A percentile compares a stretch with the other conserved stretches of the same genome.
Evolutionary conservation across 2,329 filamentous ascomycete genomes (phyloP).

Genomic region (Mycocentrospora acerina): DNA sequence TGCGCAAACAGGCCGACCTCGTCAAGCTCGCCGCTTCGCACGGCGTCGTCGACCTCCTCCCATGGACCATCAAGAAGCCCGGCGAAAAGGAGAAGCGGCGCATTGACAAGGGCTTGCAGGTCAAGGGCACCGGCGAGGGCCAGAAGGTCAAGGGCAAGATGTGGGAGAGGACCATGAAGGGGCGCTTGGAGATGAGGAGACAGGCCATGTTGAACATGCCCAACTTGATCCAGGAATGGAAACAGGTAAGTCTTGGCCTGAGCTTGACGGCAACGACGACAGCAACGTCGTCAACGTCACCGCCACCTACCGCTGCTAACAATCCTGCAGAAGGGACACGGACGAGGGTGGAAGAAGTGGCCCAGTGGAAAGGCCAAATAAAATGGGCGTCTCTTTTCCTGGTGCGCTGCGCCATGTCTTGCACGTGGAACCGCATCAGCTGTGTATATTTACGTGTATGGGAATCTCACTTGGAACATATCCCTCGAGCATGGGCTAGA

Average conservation of each 20-base stretch:
- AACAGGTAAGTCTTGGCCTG: constrained; percentile 77
- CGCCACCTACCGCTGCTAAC: no score
- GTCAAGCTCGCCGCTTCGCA: constrained; percentile 80
- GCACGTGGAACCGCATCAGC: background rate
- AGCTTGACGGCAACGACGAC: no score
- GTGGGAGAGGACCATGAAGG: constrained; percentile 84
- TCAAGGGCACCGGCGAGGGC: constrained; percentile 91
- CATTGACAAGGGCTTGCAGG: constrained; percentile 75
- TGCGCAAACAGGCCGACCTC: constrained; percentile 86
- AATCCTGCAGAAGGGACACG: constrained; percentile 62
- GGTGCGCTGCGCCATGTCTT: no score
- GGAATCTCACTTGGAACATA: no score
- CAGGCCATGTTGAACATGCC: constrained; percentile 96
- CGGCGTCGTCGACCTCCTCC: constrained; percentile 79
- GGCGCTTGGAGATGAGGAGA: constrained; percentile 82
- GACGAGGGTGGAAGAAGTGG: constrained; percentile 74
- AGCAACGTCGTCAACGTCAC: no score
- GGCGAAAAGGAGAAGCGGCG: constrained; percentile 69
- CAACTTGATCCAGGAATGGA: constrained; percentile 87
- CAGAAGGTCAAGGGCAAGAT: constrained; percentile 93
- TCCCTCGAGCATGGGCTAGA: no score
- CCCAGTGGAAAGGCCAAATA: constrained; percentile 50
- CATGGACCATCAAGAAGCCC: constrained; percentile 73
- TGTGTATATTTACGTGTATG: constrained; percentile 22
- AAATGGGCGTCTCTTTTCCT: no score